Evolutionary conservation across 495 filamentous ascomycete species (phyloP).

Genomic region (Penicillium steckii): DNA sequence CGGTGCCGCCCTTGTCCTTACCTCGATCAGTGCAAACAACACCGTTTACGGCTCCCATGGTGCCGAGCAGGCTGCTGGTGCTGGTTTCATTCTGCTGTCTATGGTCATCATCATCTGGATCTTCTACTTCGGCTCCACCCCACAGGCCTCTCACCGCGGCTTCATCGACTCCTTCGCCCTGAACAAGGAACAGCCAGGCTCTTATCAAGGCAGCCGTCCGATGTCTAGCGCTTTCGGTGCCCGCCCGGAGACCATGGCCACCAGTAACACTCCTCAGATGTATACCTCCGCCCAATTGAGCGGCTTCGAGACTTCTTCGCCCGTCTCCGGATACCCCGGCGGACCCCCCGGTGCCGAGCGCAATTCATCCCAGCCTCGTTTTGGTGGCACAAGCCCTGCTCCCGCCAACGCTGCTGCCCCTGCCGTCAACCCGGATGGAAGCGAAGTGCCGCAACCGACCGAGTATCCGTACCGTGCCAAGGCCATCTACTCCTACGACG

Average conservation of each 20-base stretch:
- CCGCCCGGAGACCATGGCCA: constrained; percentile 80
- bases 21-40: constrained; percentile 78
- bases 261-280: constrained; percentile 83
- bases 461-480: constrained; percentile 97
- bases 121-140: constrained; percentile 94
- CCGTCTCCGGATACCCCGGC: constrained; percentile 76
- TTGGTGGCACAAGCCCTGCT: constrained; percentile 42
- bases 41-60: constrained; percentile 69
- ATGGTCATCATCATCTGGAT: constrained; percentile 98
- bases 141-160: constrained; percentile 80
- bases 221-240: constrained; percentile 47
- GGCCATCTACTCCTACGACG: constrained; percentile 98
- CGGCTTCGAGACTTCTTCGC: constrained; percentile 94
- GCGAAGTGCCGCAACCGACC: constrained; percentile 75
- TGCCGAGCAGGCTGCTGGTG: constrained; percentile 80
- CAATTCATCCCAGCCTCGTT: constrained; percentile 57
- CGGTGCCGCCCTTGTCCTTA: constrained; percentile 75
- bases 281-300: constrained; percentile 93
- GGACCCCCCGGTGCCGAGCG: constrained; percentile 58
- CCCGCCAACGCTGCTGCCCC: constrained; percentile 20
- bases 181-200: constrained; percentile 70
- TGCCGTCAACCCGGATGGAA: constrained; percentile 24
- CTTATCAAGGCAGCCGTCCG: constrained; percentile 64
- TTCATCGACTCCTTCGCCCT: constrained; percentile 96
- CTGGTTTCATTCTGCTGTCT: constrained; percentile 92